phyloP scores from a whole-genome alignment of 805 yeast species.

The Saturnispora mendoncae region DNA sequence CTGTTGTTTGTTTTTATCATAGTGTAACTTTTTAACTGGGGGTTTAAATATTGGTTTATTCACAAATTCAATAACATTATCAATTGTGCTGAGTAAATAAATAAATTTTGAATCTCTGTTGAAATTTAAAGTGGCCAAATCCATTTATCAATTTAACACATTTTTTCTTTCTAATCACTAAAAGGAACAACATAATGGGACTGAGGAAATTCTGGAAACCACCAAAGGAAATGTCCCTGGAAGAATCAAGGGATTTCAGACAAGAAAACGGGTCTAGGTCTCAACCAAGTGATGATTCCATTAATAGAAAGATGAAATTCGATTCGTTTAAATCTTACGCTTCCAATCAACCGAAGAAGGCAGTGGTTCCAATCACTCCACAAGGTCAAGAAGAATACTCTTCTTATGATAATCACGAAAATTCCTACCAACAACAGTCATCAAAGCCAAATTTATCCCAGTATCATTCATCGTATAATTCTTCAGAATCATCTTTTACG shows the following conservation, averaged over 20 bases:
- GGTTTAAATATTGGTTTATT: too few relatives aligned
- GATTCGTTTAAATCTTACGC: slow-evolving; percentile 42
- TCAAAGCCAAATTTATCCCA: too few relatives aligned
- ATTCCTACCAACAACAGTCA: neutral
- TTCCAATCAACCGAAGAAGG: slow-evolving; percentile 26
- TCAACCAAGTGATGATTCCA: slow-evolving; percentile 29
- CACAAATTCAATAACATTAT: too few relatives aligned
- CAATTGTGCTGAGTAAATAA: too few relatives aligned
- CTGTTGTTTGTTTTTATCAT: too few relatives aligned
- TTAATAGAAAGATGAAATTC: slow-evolving; percentile 33
- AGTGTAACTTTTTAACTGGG: too few relatives aligned
- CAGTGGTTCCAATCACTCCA: slow-evolving; percentile 18
- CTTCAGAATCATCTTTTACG: neutral
- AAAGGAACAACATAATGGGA: too few relatives aligned
- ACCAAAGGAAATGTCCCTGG: slow-evolving; percentile 38
- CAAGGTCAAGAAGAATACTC: slow-evolving; percentile 9
- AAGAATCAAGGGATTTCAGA: slow-evolving; percentile 34
- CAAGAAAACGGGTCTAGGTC: slow-evolving; percentile 33
- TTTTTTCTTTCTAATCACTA: too few relatives aligned
- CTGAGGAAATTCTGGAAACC: slow-evolving; percentile 41
- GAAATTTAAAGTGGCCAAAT: too few relatives aligned
- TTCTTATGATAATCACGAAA: slow-evolving; percentile 11
- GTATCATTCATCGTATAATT: neutral
- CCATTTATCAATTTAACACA: too few relatives aligned
- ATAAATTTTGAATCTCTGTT: too few relatives aligned